Base-by-base conservation (phyloP, 202 grass and related monocot genomes). In the Eragrostis tef region DNA sequence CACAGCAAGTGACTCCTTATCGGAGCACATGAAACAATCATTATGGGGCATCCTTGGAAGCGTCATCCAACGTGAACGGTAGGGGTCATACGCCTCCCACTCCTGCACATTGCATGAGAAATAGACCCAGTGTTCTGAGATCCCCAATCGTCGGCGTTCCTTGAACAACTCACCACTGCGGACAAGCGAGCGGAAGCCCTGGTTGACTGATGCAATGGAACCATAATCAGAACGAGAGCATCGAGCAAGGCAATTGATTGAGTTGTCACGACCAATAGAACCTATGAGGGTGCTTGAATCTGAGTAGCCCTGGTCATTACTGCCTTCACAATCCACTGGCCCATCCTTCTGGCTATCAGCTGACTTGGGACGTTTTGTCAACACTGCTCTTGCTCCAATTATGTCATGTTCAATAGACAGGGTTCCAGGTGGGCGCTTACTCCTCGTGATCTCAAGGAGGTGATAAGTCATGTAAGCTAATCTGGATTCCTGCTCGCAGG, bases 71-170 rank as follows among this genome's bases (percentile, higher is more conserved):
- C 88, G 88, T 0, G 43, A 69, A 46, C 79, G 69, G 75, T 94
- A 93, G 4, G 94, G 94, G 60, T 98, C 94, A 75, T 94, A 97
- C 5, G 92, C 92, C 36, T 91, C 94, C 94, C 92, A 94, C 79
- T 94, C 90, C 34, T 89, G 90, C 74, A 93, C 73, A 52, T 90
- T 93, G 84, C 94, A 97, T 5, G 92, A 94, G 88, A 97, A 97
- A 74, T 97, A 97, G 5, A 97, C 91, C 94, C 94, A 93, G 46
- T 97, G 90, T 83, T 97, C 94, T 19, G 83, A 79, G 73, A 97
- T 97, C 51, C 88, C 92, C 13, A 74, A 54, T 57, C 45, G 75
- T 2, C 92, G 79, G 39, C 94, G 86, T 61, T 86, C 86, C 84
- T 78, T 90, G 84, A 93, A 97, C 42, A 97, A 71, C 29, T 92